phyloP scores from a whole-genome alignment of 2,329 filamentous ascomycete species.

The Ilyonectria destructans region DNA sequence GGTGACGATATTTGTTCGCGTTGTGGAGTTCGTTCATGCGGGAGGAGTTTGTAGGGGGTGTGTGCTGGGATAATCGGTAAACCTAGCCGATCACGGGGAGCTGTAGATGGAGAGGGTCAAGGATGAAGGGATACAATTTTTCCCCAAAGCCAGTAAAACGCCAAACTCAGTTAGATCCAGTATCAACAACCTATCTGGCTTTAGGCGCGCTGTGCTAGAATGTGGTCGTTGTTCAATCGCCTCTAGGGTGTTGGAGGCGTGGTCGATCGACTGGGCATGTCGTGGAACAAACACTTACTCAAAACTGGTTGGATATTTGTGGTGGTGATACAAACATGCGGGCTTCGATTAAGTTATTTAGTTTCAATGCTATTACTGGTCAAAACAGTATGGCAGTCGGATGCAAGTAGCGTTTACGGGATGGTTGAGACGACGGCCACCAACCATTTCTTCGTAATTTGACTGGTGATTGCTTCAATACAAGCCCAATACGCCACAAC shows the following conservation, averaged over 20 bases:
- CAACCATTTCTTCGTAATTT: background rate
- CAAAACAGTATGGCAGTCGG: background rate
- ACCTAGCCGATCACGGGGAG: slow-evolving; percentile 3
- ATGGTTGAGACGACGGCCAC: background rate
- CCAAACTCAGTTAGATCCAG: background rate
- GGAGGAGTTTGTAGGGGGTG: slow-evolving; percentile 6
- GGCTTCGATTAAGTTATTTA: background rate
- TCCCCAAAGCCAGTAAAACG: background rate
- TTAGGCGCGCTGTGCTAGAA: background rate
- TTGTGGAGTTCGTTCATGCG: slow-evolving; percentile 18
- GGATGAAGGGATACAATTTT: too few species aligned
- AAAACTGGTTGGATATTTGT: background rate
- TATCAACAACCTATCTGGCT: background rate
- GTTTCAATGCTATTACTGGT: background rate
- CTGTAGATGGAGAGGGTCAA: background rate
- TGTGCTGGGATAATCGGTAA: background rate
- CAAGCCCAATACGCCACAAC: background rate
- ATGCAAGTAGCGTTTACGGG: too few species aligned
- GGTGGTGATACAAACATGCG: background rate
- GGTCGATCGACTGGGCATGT: background rate
- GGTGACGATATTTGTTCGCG: slow-evolving; percentile 10
- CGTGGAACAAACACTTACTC: background rate
- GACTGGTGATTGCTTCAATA: slow-evolving; percentile 4
- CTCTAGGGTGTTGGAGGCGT: background rate
- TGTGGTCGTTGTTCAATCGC: background rate